Base-by-base conservation (phyloP, 2,329 filamentous ascomycete genomes). In the Fusarium sp. region DNA sequence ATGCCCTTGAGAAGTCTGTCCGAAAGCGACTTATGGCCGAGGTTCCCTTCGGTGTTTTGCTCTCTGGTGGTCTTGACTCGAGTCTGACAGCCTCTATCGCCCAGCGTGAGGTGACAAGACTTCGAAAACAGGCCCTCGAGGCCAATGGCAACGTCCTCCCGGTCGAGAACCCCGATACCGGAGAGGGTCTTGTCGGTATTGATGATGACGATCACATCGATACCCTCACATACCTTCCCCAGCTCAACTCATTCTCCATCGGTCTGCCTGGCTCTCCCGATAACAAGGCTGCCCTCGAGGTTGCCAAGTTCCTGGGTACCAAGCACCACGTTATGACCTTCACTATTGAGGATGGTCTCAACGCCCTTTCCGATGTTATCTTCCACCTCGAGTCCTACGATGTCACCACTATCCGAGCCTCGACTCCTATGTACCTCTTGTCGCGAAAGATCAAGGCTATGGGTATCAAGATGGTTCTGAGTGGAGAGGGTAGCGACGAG, bases 391-490 rank as follows among this genome's bases (percentile, higher is more conserved):
- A 99, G 84, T 93, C 93, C 15, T 99, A 96, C 82, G 96, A 99
- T 78, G 96, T 99, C 24, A 99, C 96, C 52, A 99, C 96, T 4
- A 98, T 99, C 77, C 94, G 96, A 77, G 96, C 96, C 55, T 98
- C 95, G 12, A 99, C 96, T 12, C 96, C 96, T 70, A 99, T 99
- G 96, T 99, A 97, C 83, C 85, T 99, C 67, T 87, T 99, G 46
- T 96, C 93, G 65, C 90, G 96, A 78, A 99, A 99, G 86, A 99
- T 99, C 86, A 99, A 99, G 86, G 96, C 94, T 34, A 95, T 97
- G 90, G 96, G 96, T 68, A 92, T 99, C 77, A 99, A 99, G 88
- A 99, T 99, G 96, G 96, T 99, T 57, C 87, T 99, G 65, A 96
- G 92, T 75, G 96, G 96, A 65, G 96, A 99, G 82, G 96, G 96